Conservation (phyloP, 441 rosid species). For the Dalechampia spathulata region DNA sequence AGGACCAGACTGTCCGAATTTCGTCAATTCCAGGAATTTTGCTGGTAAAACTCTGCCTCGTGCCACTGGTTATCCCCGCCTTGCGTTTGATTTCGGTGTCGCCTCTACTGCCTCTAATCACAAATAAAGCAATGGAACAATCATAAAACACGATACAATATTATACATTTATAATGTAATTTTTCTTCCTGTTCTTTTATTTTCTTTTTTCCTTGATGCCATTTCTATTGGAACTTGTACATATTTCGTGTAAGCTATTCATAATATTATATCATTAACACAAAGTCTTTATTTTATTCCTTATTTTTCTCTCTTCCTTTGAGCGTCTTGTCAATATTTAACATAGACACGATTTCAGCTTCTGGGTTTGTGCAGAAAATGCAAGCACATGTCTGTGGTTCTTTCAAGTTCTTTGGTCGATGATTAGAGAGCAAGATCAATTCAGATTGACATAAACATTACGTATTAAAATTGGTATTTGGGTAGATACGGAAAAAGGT, state of each 20-base stretch:
- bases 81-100: conserved; percentile 18
- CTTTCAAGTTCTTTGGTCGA: too few species aligned
- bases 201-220: conserved; percentile 2
- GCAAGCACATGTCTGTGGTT: too few species aligned
- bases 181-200: not conserved
- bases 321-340: too few species aligned
- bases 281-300: not conserved
- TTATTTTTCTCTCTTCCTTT: too few species aligned
- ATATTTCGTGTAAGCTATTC: not conserved
- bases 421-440: too few species aligned
- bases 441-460: not conserved
- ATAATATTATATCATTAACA: not conserved
- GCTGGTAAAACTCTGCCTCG: conserved; percentile 24
- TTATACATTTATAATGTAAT: not conserved
- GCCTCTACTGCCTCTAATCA: not conserved
- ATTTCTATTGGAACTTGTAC: not conserved
- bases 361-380: too few species aligned
- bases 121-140: conserved; percentile 16
- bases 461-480: conserved; percentile 3
- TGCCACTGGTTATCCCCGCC: conserved; percentile 22
- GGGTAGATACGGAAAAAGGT: too few species aligned
- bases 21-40: conserved; percentile 28
- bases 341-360: too few species aligned
- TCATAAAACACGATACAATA: too few species aligned
- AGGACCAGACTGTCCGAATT: conserved; percentile 31